Conservation (phyloP, 257 asterid species). For the Forsythia suspensa region DNA sequence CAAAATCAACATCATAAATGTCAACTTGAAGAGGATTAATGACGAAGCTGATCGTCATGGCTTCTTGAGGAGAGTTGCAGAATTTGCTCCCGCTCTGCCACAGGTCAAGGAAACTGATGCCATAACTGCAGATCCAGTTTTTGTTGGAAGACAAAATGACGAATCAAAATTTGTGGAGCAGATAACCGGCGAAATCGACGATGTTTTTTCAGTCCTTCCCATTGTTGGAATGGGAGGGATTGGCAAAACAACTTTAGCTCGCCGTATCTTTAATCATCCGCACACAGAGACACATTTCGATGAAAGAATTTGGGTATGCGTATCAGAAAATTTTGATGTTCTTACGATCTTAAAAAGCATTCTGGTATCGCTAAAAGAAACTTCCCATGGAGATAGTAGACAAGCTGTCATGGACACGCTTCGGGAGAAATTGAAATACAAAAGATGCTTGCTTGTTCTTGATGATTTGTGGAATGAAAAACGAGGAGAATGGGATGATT, state of each 20-base stretch:
- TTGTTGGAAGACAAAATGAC: constrained; percentile 5
- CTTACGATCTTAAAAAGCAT: background rate
- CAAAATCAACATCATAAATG: background rate
- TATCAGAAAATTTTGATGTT: constrained; percentile 11
- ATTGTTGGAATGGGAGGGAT: background rate
- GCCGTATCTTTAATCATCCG: background rate
- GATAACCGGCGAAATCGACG: background rate
- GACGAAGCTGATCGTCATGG: background rate
- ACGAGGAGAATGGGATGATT: background rate
- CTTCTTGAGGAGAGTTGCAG: background rate
- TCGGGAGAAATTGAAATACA: background rate
- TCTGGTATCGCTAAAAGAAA: background rate
- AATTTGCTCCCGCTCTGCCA: too few species aligned
- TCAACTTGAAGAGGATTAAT: background rate
- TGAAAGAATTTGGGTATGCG: constrained; percentile 14
- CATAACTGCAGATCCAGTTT: background rate
- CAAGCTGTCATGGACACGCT: background rate
- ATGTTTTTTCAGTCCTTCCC: background rate
- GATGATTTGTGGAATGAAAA: constrained; percentile 26
- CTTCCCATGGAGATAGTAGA: background rate
- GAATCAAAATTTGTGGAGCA: background rate
- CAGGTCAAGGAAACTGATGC: constrained; percentile 2
- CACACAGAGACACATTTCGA: background rate
- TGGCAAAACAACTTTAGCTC: constrained; percentile 20
- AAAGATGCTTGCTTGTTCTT: constrained; percentile 1